Percentiles rank a stretch among this genome's conserved stretches.
Conservation (phyloP, 2,329 filamentous ascomycete genomes). For the Delphinella strobiligena region DNA sequence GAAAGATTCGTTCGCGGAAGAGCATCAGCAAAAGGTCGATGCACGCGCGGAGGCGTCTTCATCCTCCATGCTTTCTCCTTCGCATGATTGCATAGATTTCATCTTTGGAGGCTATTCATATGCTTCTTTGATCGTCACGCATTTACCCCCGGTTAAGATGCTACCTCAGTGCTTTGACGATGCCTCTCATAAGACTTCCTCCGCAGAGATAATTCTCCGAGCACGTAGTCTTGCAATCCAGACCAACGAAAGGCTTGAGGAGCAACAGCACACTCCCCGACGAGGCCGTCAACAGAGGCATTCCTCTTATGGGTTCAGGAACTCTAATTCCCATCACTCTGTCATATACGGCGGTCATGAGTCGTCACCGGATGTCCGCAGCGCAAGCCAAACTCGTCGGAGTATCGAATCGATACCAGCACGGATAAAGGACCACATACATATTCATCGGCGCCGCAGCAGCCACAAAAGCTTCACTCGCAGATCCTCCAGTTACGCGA, state of each 20-base stretch:
- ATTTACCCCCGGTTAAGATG: conserved; percentile 47
- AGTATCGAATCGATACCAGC: conserved; percentile 14
- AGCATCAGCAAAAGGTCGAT: neutral
- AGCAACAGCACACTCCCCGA: conserved; percentile 21
- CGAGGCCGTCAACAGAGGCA: conserved; percentile 13
- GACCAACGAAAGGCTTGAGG: conserved; percentile 26
- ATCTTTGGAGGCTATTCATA: conserved; percentile 81
- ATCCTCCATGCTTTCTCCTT: too few species aligned
- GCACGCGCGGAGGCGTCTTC: conserved; percentile 1
- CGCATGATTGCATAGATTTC: conserved; percentile 20
- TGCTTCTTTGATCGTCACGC: conserved; percentile 68
- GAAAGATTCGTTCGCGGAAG: neutral
- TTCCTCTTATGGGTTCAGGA: conserved; percentile 1
- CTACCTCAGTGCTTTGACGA: conserved; percentile 50
- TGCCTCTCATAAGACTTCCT: conserved; percentile 42
- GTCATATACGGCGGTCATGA: conserved; percentile 33
- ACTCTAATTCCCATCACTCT: conserved; percentile 12
- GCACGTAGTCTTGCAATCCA: conserved; percentile 57
- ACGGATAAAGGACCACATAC: conserved; percentile 18
- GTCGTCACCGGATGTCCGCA: conserved; percentile 1
- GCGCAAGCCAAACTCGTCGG: conserved; percentile 9
- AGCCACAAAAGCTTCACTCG: neutral
- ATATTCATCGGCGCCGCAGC: conserved; percentile 16
- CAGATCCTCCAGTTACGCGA: neutral
- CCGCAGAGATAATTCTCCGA: conserved; percentile 57